Percentiles rank a stretch among this genome's conserved stretches.
Evolutionary conservation across 306 rosid genomes (phyloP).

Genomic region (Gastrolobium bilobum): DNA sequence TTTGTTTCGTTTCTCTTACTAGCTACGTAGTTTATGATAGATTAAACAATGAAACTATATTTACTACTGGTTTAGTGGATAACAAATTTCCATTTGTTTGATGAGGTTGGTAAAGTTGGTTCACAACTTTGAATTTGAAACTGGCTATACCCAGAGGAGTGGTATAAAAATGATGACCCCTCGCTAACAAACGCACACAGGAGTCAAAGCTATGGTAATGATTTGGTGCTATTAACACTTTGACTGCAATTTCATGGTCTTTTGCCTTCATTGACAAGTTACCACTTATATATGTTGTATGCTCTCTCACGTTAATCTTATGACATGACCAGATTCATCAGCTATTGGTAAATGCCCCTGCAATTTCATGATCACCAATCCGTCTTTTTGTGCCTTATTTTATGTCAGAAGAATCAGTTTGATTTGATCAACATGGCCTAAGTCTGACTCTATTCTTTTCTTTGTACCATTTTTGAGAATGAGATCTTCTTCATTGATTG

Average conservation of each 20-base stretch:
- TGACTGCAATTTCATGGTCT: slow-evolving; percentile 38
- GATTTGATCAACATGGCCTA: slow-evolving; percentile 25
- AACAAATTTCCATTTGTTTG: slow-evolving; percentile 43
- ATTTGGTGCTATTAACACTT: slow-evolving; percentile 42
- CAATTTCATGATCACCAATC: slow-evolving; percentile 39
- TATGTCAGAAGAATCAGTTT: slow-evolving; percentile 43
- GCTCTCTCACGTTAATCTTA: slow-evolving; percentile 49
- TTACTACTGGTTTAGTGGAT: not conserved
- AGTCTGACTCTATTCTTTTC: slow-evolving; percentile 20
- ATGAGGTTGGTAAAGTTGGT: slow-evolving; percentile 56
- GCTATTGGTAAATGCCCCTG: slow-evolving; percentile 28
- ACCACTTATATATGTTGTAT: slow-evolving; percentile 42
- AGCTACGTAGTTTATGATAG: slow-evolving; percentile 1
- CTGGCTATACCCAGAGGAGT: slow-evolving; percentile 12
- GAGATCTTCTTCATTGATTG: not conserved
- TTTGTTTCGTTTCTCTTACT: slow-evolving; percentile 23
- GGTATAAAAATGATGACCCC: not conserved
- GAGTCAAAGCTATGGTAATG: slow-evolving; percentile 52
- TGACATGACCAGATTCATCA: slow-evolving; percentile 45
- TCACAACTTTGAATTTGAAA: slow-evolving; percentile 46
- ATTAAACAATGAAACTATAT: slow-evolving; percentile 3
- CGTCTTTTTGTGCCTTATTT: slow-evolving; percentile 42
- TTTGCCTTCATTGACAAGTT: slow-evolving; percentile 47
- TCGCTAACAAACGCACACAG: not conserved
- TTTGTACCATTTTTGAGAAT: slow-evolving; percentile 4